phyloP scores from a whole-genome alignment of 352 stramenopile species.

The Phytopythium cucurbitacearum region DNA sequence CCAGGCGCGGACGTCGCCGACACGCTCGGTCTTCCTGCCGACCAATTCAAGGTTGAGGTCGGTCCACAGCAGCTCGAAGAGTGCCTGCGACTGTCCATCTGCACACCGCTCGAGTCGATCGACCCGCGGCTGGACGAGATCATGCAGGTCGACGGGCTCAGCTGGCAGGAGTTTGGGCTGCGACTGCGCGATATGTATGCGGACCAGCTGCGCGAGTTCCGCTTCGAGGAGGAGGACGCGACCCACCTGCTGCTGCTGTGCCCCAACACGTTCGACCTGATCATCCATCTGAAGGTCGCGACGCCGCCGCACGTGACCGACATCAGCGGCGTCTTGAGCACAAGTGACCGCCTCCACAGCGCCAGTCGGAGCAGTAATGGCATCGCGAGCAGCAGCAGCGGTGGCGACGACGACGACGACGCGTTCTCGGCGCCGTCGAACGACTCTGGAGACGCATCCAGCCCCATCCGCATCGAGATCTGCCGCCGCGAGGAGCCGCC shows the following conservation, averaged over 20 bases:
- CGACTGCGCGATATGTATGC: conserved; percentile 75
- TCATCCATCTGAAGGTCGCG: conserved; percentile 82
- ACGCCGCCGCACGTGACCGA: conserved; percentile 23
- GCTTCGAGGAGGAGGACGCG: conserved; percentile 72
- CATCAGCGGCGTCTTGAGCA: conserved; percentile 2
- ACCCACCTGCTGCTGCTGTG: conserved; percentile 81
- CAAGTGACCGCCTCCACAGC: conserved; percentile 15
- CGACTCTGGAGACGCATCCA: neutral
- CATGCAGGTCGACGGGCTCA: conserved; percentile 56
- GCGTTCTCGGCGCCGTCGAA: neutral
- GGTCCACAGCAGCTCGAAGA: conserved; percentile 81
- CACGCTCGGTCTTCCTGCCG: conserved; percentile 39
- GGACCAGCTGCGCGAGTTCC: conserved; percentile 80
- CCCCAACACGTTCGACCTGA: conserved; percentile 77
- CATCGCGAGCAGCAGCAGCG: conserved; percentile 10
- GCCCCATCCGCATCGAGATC: conserved; percentile 65
- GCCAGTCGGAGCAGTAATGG: conserved; percentile 10
- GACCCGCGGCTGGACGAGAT: conserved; percentile 71
- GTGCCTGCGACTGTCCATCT: conserved; percentile 76
- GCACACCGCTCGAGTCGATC: conserved; percentile 71
- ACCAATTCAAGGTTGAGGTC: conserved; percentile 71
- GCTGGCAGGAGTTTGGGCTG: conserved; percentile 75
- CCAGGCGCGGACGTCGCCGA: conserved; percentile 46
- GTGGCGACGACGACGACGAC: conserved; percentile 8
- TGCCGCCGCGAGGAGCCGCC: conserved; percentile 77